phyloP scores from a whole-genome alignment of 495 filamentous ascomycete species.

The Baudoinia panamericana region DNA sequence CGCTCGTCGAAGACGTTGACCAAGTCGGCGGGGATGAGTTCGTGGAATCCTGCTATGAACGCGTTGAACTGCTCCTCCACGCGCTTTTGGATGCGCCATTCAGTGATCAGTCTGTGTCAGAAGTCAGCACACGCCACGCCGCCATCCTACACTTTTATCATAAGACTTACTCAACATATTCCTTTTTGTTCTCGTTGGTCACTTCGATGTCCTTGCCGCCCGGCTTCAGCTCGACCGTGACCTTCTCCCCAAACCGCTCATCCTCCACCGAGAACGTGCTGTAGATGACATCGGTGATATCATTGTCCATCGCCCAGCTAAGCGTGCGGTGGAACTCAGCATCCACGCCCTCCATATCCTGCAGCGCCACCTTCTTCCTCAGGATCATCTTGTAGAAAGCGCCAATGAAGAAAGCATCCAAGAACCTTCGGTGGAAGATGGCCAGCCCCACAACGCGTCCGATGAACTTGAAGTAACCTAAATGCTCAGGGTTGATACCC shows the following conservation, averaged over 20 bases:
- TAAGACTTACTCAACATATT: constrained; percentile 45
- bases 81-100: constrained; percentile 98
- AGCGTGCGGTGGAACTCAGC: constrained; percentile 91
- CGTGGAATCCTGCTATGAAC: constrained; percentile 93
- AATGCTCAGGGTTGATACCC: constrained; percentile 96
- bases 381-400: constrained; percentile 99
- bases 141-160: no score
- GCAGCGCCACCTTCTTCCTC: constrained; percentile 76
- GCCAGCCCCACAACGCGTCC: constrained; percentile 93
- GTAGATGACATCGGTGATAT: constrained; percentile 84
- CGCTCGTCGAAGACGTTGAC: constrained; percentile 99
- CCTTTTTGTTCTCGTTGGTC: constrained; percentile 92
- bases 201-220: constrained; percentile 84
- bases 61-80: constrained; percentile 97
- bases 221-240: constrained; percentile 84
- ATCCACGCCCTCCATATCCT: constrained; percentile 98
- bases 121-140: constrained; percentile 17
- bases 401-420: constrained; percentile 99
- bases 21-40: constrained; percentile 88
- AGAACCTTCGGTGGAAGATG: constrained; percentile 95
- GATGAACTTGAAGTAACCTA: constrained; percentile 99
- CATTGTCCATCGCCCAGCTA: constrained; percentile 95
- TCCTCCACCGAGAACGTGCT: constrained; percentile 93
- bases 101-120: constrained; percentile 63
- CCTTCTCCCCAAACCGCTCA: constrained; percentile 88